Percentiles rank a stretch among this genome's conserved stretches.
Evolutionary conservation across 2,329 filamentous ascomycete genomes (phyloP).

Genomic region (Colletotrichum spaethianum): DNA sequence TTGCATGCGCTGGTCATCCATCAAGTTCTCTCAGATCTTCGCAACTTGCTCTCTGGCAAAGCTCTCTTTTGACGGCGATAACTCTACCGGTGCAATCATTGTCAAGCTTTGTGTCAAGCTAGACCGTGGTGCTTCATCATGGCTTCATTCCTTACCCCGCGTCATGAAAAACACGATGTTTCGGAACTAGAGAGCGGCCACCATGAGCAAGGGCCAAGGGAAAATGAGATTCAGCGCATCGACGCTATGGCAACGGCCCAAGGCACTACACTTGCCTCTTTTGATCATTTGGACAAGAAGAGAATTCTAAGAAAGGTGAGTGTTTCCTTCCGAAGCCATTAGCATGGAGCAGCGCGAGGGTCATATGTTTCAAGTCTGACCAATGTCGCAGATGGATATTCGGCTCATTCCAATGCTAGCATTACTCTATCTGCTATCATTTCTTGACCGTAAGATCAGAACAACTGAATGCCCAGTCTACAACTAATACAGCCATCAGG

Average conservation of each 20-base stretch:
- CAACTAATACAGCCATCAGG: conserved; percentile 47
- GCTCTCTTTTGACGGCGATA: too few relatives aligned
- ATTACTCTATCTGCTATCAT: conserved; percentile 77
- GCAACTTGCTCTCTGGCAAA: too few relatives aligned
- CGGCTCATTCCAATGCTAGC: conserved; percentile 75
- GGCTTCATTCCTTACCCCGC: background rate
- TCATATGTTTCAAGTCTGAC: too few relatives aligned
- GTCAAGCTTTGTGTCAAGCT: background rate
- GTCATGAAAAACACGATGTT: conserved; percentile 28
- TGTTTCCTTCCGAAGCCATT: too few relatives aligned
- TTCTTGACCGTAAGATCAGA: conserved; percentile 68
- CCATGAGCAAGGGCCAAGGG: conserved; percentile 1
- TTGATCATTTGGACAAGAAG: conserved; percentile 66
- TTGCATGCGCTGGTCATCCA: background rate
- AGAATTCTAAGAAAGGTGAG: conserved; percentile 69
- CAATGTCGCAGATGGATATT: conserved; percentile 60
- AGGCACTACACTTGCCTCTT: conserved; percentile 28
- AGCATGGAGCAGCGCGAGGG: too few relatives aligned
- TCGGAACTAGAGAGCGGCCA: conserved; percentile 29
- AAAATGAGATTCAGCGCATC: conserved; percentile 21
- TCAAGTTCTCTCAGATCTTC: too few relatives aligned
- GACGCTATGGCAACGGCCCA: conserved; percentile 18
- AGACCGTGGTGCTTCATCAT: background rate
- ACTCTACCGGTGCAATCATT: too few relatives aligned
- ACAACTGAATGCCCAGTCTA: fast-evolving